Conservation (phyloP, 495 filamentous ascomycete genomes). For the Cladorrhinum samala region DNA sequence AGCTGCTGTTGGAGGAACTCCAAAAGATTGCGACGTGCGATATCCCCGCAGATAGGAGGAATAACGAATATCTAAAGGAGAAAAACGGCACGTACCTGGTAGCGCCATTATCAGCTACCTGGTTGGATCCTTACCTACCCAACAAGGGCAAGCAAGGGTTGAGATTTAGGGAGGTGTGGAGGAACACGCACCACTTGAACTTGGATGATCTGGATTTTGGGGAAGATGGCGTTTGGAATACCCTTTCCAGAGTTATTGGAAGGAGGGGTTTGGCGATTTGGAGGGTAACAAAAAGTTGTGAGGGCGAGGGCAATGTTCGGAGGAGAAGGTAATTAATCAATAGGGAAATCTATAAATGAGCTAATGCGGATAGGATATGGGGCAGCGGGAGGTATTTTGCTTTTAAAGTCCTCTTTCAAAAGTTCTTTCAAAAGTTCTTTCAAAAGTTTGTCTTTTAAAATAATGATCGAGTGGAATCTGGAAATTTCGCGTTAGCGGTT, state of each 20-base stretch:
- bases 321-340: not conserved
- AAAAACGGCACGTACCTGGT: slow-evolving; percentile 56
- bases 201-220: slow-evolving; percentile 90
- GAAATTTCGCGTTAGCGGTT: not conserved
- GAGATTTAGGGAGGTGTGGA: slow-evolving; percentile 63
- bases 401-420: too few relatives aligned
- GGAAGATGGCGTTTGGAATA: slow-evolving; percentile 72
- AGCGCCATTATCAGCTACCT: slow-evolving; percentile 64
- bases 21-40: slow-evolving; percentile 54
- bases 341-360: too few relatives aligned
- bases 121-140: slow-evolving; percentile 57
- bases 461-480: not conserved
- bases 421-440: too few relatives aligned
- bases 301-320: slow-evolving; percentile 1
- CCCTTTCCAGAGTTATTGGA: slow-evolving; percentile 68
- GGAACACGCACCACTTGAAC: slow-evolving; percentile 68
- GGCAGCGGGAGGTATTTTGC: too few relatives aligned
- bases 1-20: slow-evolving; percentile 54
- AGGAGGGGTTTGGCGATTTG: slow-evolving; percentile 75
- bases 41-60: slow-evolving; percentile 43
- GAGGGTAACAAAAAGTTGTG: slow-evolving; percentile 58
- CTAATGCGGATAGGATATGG: too few relatives aligned
- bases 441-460: not conserved
- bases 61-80: slow-evolving; percentile 44
- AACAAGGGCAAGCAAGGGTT: slow-evolving; percentile 45